These are phyloP conservation scores for Powellomyces hirtus DNA, from an alignment of 192 early-diverging fungal species.

Conservation along the genomic window DNA sequence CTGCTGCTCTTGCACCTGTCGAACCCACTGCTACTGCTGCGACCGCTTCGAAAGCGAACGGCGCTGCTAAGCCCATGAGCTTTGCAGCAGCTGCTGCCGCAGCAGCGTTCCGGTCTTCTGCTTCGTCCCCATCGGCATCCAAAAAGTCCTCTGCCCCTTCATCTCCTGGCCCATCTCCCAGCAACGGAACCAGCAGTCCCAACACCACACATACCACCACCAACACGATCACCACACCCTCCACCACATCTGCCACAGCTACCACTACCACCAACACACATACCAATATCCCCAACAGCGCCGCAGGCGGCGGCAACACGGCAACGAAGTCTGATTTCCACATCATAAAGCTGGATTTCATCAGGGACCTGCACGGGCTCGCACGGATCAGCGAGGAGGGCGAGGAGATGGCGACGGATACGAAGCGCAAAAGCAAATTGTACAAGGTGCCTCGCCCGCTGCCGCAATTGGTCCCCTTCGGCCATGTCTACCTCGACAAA, in stretches of 20 bases:
- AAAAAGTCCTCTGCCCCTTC: constrained; percentile 7
- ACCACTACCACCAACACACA: not conserved
- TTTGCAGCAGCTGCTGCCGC: constrained; percentile 23
- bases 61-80: not conserved
- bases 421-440: constrained; percentile 2
- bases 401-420: too few species aligned
- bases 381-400: not conserved
- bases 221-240: not conserved
- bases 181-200: not conserved
- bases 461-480: constrained; percentile 24
- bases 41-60: not conserved
- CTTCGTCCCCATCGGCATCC: not conserved
- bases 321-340: constrained; percentile 32
- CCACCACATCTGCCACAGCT: not conserved
- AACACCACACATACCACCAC: not conserved
- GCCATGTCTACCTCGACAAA: constrained; percentile 26
- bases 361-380: constrained; percentile 16
- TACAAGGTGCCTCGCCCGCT: constrained; percentile 8
- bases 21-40: not conserved
- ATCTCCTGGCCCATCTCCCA: not conserved
- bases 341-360: constrained; percentile 30
- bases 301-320: not conserved
- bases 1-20: not conserved
- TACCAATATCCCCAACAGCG: not conserved
- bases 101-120: not conserved